Evolutionary conservation across 1,139 yeast genomes (phyloP), one percentile per base, ranked within the genome.

Genomic region (Sugiyamaella pinicola): DNA sequence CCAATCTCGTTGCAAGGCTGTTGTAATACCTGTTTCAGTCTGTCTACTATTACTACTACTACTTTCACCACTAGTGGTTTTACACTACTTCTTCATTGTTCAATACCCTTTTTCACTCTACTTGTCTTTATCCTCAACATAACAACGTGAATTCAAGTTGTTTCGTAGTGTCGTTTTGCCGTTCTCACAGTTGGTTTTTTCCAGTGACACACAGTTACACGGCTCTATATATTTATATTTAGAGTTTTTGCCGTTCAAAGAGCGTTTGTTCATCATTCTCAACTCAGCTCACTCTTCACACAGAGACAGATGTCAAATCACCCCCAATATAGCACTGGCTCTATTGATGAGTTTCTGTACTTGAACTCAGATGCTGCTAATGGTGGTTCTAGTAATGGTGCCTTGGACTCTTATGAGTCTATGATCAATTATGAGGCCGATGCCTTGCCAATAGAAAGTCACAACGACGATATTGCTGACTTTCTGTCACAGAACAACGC

Each of bases 271-370:
- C 9, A 26, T 7, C 31, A 26, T n/a, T 26, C 10, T 4, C n/a
- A n/a, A n/a, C n/a, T n/a, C n/a, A n/a, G n/a, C n/a, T n/a, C n/a
- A n/a, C n/a, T n/a, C n/a, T n/a, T n/a, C n/a, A n/a, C n/a, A n/a
- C n/a, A 26, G 31, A 7, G 5, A 10, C 31, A 26, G n/a, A 26
- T 26, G 31, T 26, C 31, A 10, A 26, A 26, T n/a, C 31, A 26
- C 12, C 31, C 31, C 12, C 31, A 26, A 26, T 26, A 26, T n/a
- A 26, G 10, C 31, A 26, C 31, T 26, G 31, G 31, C 39, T 38
- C 42, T 4, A 38, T 38, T 8, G 42, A 38, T 38, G 42, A 38
- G 42, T 38, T 38, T n/a, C 12, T 38, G 12, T 38, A 38, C 29
- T 18, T 38, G 26, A 38, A 22, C 42, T 21, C 42, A 38, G 19